These are phyloP conservation scores for Geranium brycei DNA, from an alignment of 345 rosid species.

Conservation along the genomic window DNA sequence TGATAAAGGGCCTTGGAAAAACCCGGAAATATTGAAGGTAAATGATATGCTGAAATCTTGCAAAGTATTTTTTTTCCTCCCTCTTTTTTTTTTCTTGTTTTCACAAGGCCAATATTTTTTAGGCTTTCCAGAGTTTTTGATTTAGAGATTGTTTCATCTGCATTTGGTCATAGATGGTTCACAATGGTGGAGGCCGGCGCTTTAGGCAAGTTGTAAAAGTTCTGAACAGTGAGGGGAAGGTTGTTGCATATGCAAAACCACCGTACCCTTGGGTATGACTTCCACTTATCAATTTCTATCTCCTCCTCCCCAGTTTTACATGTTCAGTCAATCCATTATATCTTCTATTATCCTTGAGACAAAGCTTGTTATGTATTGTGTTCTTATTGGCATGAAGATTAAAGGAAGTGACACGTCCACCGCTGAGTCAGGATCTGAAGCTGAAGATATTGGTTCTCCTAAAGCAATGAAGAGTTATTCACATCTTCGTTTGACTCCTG, in stretches of 20 bases:
- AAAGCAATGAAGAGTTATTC: conserved; percentile 75
- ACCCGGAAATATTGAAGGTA: conserved; percentile 71
- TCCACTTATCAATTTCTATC: neutral
- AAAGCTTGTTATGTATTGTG: too few species aligned
- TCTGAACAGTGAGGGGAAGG: conserved; percentile 75
- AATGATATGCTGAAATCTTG: neutral
- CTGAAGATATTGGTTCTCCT: conserved; percentile 84
- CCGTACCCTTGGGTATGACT: conserved; percentile 49
- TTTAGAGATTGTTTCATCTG: conserved; percentile 6
- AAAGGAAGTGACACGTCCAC: conserved; percentile 97
- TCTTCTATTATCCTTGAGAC: neutral
- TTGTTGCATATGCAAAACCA: conserved; percentile 90
- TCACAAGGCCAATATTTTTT: neutral
- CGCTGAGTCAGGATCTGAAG: conserved; percentile 99
- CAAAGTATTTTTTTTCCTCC: conserved; percentile 1
- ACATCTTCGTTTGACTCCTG: conserved; percentile 86
- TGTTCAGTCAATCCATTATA: neutral
- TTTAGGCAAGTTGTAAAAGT: conserved; percentile 90
- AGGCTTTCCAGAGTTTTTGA: neutral
- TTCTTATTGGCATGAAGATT: conserved; percentile 31
- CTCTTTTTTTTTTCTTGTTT: neutral
- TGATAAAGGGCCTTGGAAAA: conserved; percentile 98
- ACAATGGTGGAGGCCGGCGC: conserved; percentile 56
- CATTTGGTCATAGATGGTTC: conserved; percentile 58
- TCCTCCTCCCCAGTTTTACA: too few species aligned